Evolutionary conservation across 805 yeast genomes (phyloP).

Genomic region (Ogataea trehaloabstinens): DNA sequence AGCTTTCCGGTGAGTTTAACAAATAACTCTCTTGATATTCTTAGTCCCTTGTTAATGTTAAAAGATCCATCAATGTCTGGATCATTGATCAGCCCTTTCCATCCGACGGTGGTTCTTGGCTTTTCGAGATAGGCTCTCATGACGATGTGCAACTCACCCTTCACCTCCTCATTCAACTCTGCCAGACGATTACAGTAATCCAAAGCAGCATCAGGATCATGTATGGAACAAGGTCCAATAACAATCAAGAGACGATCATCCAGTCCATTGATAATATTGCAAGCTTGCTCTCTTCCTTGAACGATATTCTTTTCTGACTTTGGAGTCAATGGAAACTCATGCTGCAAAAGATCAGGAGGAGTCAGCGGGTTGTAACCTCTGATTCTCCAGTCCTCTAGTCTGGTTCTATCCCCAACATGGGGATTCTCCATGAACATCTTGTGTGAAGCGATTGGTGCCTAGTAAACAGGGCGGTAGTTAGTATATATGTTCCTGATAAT

Average conservation of each 20-base stretch:
- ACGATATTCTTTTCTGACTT: slow-evolving; percentile 61
- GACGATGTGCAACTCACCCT: slow-evolving; percentile 76
- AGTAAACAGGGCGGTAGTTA: slow-evolving; percentile 1
- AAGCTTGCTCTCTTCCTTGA: slow-evolving; percentile 73
- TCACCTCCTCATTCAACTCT: slow-evolving; percentile 55
- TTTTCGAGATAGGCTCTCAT: slow-evolving; percentile 98
- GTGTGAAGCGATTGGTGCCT: slow-evolving; percentile 22
- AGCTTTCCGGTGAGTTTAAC: slow-evolving; percentile 75
- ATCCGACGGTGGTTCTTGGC: slow-evolving; percentile 98
- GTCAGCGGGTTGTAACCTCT: slow-evolving; percentile 91
- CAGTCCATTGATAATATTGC: slow-evolving; percentile 69
- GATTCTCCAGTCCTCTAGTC: slow-evolving; percentile 76
- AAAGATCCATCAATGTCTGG: slow-evolving; percentile 93
- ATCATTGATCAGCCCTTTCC: slow-evolving; percentile 98
- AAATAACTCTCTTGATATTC: slow-evolving; percentile 85
- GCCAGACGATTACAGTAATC: slow-evolving; percentile 77
- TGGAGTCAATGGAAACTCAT: slow-evolving; percentile 70
- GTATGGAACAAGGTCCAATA: slow-evolving; percentile 96
- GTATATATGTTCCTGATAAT: too few relatives aligned
- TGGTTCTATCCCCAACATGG: slow-evolving; percentile 76
- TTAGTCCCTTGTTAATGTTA: slow-evolving; percentile 91
- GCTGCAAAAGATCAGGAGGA: slow-evolving; percentile 92
- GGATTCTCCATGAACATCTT: slow-evolving; percentile 83
- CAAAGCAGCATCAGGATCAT: slow-evolving; percentile 88
- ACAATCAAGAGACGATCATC: slow-evolving; percentile 88